Base-by-base conservation (phyloP, 1,284 basidiomycete species). In the Phylloporus gajari region DNA sequence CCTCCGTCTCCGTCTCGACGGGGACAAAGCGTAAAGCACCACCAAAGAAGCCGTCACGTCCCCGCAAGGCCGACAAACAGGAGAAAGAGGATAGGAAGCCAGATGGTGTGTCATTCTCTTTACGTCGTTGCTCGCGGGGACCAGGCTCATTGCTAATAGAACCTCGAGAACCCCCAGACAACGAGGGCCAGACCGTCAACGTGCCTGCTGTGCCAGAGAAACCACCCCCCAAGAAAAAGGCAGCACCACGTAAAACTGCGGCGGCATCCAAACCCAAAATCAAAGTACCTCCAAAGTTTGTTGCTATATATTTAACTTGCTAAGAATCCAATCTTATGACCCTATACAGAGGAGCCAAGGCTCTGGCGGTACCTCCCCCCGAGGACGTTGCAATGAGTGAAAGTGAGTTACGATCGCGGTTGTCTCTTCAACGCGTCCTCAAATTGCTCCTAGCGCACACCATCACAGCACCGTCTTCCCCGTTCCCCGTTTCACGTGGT, bases 391-490 rank as follows among this genome's bases (percentile, higher is more conserved):
- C 81, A 38, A 82, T 84, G 73, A 88, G 88, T 64, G 88, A 89
- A 83, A 83, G 88, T 87, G 75, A 72, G 83, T 40, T 32, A 53
- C 68, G 5, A 7, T 61, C 38, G 25, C 48, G 17, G 64, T 44
- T 58, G 53, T 65, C 13, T 58, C 42, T 27, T 58, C 25, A 25
- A 27, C 32, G 21, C 44, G 21, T 46, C 59, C 65, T 70, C 64
- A 76, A 60, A 63, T 51, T 62, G 38, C 66, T 51, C 32, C 25
- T 38, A 87, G 86, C 82, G 60, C 84, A 84, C 72, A 79, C 83
- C 8, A 81, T 82, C 32, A 88, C 86, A 7, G 85, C 86, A 6
- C 84, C 88, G 12, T 88, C 87, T 19, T 87, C 88, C 6, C 88
- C 88, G 11, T 64, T 83, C 12, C 84, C 79, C 38, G 58, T 78